Conservation (phyloP, 768 basidiomycete genomes). For the Amanita pseudoporphyria region DNA sequence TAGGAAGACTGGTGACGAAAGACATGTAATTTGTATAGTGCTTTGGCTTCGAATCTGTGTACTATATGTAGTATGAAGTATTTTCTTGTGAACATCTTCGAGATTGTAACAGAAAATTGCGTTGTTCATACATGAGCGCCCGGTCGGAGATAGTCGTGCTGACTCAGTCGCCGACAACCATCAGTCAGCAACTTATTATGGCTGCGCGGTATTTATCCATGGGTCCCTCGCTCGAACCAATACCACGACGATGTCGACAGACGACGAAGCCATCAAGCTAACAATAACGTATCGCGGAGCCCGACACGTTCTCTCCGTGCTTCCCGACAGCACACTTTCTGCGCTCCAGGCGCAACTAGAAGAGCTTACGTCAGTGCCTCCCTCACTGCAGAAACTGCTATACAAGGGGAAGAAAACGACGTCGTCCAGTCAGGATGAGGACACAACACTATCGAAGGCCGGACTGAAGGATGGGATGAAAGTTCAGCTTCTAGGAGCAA, state of each 20-base stretch:
- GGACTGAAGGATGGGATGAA: slow-evolving; percentile 61
- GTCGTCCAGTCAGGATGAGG: slow-evolving; percentile 16
- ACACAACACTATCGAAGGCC: slow-evolving; percentile 23
- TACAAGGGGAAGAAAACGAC: slow-evolving; percentile 57
- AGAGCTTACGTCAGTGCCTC: slow-evolving; percentile 57
- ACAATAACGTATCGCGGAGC: slow-evolving; percentile 40
- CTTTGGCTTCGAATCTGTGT: too few relatives aligned
- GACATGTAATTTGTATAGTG: too few relatives aligned
- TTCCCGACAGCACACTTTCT: slow-evolving; percentile 40
- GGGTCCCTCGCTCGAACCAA: too few relatives aligned
- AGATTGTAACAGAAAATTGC: too few relatives aligned
- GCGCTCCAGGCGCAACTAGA: slow-evolving; percentile 42
- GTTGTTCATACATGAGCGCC: too few relatives aligned
- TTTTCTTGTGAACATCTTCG: too few relatives aligned
- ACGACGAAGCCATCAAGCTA: background rate
- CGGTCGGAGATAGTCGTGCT: too few relatives aligned
- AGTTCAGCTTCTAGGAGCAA: slow-evolving; percentile 64
- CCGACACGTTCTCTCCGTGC: slow-evolving; percentile 36
- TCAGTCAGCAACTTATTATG: too few relatives aligned
- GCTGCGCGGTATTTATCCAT: too few relatives aligned
- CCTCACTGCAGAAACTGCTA: slow-evolving; percentile 59
- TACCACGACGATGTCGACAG: too few relatives aligned
- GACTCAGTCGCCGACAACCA: too few relatives aligned
- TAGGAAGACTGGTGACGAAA: background rate
- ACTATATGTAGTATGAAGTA: too few relatives aligned